Evolutionary conservation across 2,329 filamentous ascomycete species (phyloP).

Genomic region (Colletotrichum sp.): DNA sequence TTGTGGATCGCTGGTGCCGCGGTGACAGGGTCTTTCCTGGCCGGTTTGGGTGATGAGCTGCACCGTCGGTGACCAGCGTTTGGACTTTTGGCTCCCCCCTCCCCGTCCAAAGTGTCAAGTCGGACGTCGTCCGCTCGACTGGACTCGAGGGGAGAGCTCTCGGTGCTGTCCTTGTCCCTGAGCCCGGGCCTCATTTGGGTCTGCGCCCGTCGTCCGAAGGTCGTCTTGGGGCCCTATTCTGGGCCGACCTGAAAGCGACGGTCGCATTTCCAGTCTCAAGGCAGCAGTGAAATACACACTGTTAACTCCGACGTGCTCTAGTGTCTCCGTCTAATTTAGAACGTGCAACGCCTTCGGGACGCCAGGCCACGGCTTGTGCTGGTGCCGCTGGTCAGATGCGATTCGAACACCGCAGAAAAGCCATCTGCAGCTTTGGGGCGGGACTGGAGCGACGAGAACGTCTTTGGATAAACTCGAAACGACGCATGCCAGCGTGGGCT

Average conservation of each 20-base stretch:
- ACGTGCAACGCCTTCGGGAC: constrained; percentile 1
- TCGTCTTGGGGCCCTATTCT: not conserved
- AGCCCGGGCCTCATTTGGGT: not conserved
- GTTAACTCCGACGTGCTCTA: not conserved
- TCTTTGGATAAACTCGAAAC: constrained; percentile 1
- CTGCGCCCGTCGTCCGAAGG: not conserved
- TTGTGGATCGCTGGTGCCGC: not conserved
- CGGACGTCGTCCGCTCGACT: not conserved
- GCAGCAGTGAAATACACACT: constrained; percentile 1
- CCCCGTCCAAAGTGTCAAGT: constrained; percentile 1
- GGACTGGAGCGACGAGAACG: not conserved
- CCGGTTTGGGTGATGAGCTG: not conserved
- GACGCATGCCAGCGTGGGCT: not conserved
- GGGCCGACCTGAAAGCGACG: not conserved
- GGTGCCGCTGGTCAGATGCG: constrained; percentile 6
- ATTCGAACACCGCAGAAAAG: constrained; percentile 1
- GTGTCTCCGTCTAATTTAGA: constrained; percentile 14
- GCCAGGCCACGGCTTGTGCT: not conserved
- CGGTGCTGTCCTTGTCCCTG: not conserved
- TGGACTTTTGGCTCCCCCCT: not conserved
- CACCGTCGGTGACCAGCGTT: not conserved
- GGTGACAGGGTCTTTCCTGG: not conserved
- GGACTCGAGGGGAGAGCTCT: not conserved
- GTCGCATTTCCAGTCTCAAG: not conserved
- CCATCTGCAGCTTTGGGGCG: not conserved